phyloP scores from a whole-genome alignment of 1,284 basidiomycete genomes.

The Crocinoboletus sp. region DNA sequence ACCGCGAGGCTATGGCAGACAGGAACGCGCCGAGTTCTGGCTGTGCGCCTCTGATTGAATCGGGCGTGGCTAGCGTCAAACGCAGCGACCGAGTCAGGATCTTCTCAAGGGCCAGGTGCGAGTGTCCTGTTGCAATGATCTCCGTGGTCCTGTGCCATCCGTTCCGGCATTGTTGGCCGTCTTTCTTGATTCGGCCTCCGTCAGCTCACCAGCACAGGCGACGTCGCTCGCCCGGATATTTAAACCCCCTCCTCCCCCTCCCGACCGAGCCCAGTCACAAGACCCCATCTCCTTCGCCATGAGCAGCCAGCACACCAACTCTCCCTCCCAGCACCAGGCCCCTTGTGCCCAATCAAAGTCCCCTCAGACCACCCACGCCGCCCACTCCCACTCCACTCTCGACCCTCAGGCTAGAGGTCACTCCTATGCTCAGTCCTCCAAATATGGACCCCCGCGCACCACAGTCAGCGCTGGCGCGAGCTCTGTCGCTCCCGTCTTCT shows the following conservation, averaged over 20 bases:
- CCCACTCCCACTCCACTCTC: conserved; percentile 19
- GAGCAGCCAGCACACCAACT: conserved; percentile 38
- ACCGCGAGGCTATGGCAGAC: conserved; percentile 26
- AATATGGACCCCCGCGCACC: conserved; percentile 35
- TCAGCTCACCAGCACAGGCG: conserved; percentile 20
- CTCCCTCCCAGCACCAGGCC: conserved; percentile 31
- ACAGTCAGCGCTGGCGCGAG: conserved; percentile 43
- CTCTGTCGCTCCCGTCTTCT: conserved; percentile 45
- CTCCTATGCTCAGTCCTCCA: conserved; percentile 31
- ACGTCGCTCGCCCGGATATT: conserved; percentile 29
- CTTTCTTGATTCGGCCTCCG: conserved; percentile 23
- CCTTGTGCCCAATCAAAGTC: conserved; percentile 24
- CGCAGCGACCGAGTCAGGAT: conserved; percentile 6
- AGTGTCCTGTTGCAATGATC: conserved; percentile 13
- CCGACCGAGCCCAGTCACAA: conserved; percentile 6
- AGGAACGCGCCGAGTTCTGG: conserved; percentile 10
- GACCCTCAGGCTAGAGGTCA: conserved; percentile 23
- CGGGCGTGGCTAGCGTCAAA: conserved; percentile 6
- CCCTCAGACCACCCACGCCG: conserved; percentile 13
- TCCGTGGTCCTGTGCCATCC: conserved; percentile 25
- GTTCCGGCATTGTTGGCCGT: conserved; percentile 26
- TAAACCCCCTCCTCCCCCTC: conserved; percentile 15
- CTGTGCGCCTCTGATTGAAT: conserved; percentile 12
- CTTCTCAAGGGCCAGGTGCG: conserved; percentile 18
- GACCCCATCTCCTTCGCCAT: conserved; percentile 28